A percentile compares a stretch with the other conserved stretches of the same genome.
phyloP scores from a whole-genome alignment of 2,329 filamentous ascomycete species.

The Pestalotiopsis sp. region DNA sequence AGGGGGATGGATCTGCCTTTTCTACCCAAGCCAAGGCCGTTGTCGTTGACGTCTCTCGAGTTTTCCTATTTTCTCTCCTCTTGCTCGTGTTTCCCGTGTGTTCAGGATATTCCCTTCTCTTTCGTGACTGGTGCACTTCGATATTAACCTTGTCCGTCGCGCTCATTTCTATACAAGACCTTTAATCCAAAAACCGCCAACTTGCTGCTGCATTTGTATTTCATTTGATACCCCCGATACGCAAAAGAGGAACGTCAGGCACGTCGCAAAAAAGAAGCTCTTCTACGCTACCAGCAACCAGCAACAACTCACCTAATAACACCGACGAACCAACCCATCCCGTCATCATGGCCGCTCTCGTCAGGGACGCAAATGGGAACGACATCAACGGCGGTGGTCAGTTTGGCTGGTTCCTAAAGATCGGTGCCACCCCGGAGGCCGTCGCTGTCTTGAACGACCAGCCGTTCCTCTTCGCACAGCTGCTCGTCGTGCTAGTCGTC shows the following conservation, averaged over 20 bases:
- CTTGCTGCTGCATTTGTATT: neutral
- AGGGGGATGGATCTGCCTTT: constrained; percentile 5
- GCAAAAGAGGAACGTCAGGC: constrained; percentile 15
- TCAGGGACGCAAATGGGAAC: constrained; percentile 1
- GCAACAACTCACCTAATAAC: neutral
- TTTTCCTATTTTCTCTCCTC: constrained; percentile 14
- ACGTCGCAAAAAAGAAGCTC: constrained; percentile 13
- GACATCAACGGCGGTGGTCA: constrained; percentile 43
- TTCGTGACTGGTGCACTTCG: constrained; percentile 12
- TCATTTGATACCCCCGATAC: constrained; percentile 13
- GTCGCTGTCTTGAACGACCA: constrained; percentile 64
- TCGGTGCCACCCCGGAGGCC: constrained; percentile 61
- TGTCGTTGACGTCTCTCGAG: constrained; percentile 9
- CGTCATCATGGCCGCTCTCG: constrained; percentile 12
- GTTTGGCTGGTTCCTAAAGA: constrained; percentile 58
- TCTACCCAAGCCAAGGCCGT: constrained; percentile 6
- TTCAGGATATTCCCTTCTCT: neutral
- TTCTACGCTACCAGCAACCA: neutral
- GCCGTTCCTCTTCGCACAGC: constrained; percentile 59
- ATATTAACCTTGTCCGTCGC: neutral
- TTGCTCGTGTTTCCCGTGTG: neutral
- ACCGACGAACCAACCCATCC: neutral
- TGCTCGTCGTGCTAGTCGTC: constrained; percentile 55
- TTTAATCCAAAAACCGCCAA: neutral
- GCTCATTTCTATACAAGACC: neutral